Base-by-base conservation (phyloP, 257 asterid genomes). In the Hygrophila difformis region DNA sequence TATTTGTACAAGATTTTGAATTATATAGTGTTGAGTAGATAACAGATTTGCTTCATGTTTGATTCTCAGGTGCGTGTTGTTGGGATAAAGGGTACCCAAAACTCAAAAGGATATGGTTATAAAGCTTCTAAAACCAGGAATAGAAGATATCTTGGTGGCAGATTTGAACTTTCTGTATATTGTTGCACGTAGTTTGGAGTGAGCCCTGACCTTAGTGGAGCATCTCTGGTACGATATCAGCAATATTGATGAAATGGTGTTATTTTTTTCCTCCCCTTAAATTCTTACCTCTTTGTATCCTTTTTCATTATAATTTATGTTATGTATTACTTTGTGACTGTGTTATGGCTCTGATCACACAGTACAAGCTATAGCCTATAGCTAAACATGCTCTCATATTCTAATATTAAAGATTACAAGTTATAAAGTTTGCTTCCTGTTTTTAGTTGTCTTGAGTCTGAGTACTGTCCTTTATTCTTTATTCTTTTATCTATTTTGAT, bases 111-210 rank as follows among this genome's bases (percentile, higher is more conserved):
- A 85, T 74, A 96, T 89, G 37, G 98, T 85, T 51, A 75, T 89
- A 68, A 89, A 89, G 75, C 94, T 89, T 56, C 75, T 89, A 65
- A 89, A 89, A 68, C 98, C 98, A 44, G 98, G 98, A 60, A 82
- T 85, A 50, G 81, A 85, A 61, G 96, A 89, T 58, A 61, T 77
- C 47, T 72, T 89, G 62, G 88, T 85, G 18, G 98, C 98, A 29
- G 98, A 89, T 70, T 67, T 89, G 63, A 89, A 89, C 70, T 89
- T 89, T 61, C 78, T 89, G 14, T 89, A 85, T 55, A 35, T 89
- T 72, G 96, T 73, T 49, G 94, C 96, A 24, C 93, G 96, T 40
- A 67, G 79, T 67, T 69, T 89, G 80, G 96, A 89, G 72, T 89
- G 84, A 89, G 92, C 68, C 98, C 98, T 39, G 96, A 85, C 45